Evolutionary conservation across 148 eudicot species (phyloP).

Genomic region (Nepenthes mirabilis): DNA sequence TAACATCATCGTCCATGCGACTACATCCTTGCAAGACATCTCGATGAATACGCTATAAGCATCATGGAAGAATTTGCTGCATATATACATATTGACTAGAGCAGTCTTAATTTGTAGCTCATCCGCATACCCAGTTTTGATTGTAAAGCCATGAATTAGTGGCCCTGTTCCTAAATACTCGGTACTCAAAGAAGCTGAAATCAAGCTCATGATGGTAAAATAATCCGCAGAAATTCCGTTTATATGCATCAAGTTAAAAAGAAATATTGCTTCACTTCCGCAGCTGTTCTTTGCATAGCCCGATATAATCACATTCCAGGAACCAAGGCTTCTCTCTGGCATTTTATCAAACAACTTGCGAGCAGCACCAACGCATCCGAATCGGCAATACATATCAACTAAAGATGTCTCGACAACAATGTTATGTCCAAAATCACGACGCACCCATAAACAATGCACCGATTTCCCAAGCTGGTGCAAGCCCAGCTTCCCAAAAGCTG

Average conservation of each 20-base stretch:
- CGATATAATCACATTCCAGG: constrained; percentile 47
- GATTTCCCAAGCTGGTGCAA: constrained; percentile 23
- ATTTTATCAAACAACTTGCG: constrained; percentile 34
- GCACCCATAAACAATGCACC: constrained; percentile 39
- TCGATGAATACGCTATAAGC: constrained; percentile 34
- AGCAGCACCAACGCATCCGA: constrained; percentile 26
- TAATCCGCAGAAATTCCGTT: constrained; percentile 21
- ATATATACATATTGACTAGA: constrained; percentile 34
- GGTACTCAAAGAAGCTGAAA: constrained; percentile 16
- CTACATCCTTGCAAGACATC: constrained; percentile 32
- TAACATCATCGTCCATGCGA: constrained; percentile 50
- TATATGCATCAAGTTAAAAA: constrained; percentile 28
- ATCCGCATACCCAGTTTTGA: constrained; percentile 23
- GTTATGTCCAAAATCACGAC: constrained; percentile 17
- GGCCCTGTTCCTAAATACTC: constrained; percentile 10
- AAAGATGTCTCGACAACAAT: constrained; percentile 36
- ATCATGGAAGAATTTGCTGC: constrained; percentile 17
- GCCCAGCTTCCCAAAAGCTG: constrained; percentile 31
- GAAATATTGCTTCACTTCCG: constrained; percentile 18
- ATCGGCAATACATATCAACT: constrained; percentile 33
- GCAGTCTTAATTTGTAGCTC: constrained; percentile 29
- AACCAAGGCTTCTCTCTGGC: constrained; percentile 30
- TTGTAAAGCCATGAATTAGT: constrained; percentile 19
- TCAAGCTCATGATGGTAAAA: constrained; percentile 32
- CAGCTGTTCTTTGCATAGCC: constrained; percentile 28